Percentiles rank a stretch among this genome's conserved stretches.
Evolutionary conservation across 208 protist species (phyloP).

Genomic region (Crithidia fasciculata): DNA sequence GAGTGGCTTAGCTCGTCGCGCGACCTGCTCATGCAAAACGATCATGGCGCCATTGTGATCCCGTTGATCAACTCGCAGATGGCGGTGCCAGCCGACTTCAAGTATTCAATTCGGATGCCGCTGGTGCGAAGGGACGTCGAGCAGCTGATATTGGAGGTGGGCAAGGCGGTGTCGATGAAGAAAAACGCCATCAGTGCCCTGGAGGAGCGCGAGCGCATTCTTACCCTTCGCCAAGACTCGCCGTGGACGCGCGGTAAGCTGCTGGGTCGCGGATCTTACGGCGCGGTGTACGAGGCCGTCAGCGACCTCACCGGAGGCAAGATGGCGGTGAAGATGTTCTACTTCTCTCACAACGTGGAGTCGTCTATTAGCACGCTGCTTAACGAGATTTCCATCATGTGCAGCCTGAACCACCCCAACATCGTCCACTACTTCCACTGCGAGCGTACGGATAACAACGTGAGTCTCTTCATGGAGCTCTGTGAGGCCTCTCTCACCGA

Average conservation of each 20-base stretch:
- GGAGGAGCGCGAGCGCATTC: conserved; percentile 86
- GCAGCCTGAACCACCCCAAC: conserved; percentile 91
- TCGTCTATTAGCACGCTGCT: conserved; percentile 82
- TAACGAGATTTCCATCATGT: conserved; percentile 93
- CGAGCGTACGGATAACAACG: conserved; percentile 85
- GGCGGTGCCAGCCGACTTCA: conserved; percentile 51
- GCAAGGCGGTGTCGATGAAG: conserved; percentile 76
- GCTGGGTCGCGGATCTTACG: conserved; percentile 87
- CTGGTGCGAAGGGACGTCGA: conserved; percentile 76
- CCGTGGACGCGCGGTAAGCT: conserved; percentile 91
- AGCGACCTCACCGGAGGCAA: conserved; percentile 92
- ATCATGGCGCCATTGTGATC: conserved; percentile 79
- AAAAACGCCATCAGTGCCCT: conserved; percentile 85
- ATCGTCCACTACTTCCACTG: conserved; percentile 94
- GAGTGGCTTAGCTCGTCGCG: conserved; percentile 79
- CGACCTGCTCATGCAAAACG: conserved; percentile 64
- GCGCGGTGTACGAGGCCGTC: conserved; percentile 89
- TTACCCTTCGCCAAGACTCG: conserved; percentile 88
- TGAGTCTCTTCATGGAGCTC: conserved; percentile 93
- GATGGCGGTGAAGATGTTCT: conserved; percentile 95
- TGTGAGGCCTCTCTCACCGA: conserved; percentile 87
- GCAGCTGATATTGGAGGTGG: conserved; percentile 80
- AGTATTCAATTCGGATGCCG: conserved; percentile 76
- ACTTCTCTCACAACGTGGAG: conserved; percentile 75
- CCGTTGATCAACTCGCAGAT: conserved; percentile 58